These are phyloP conservation scores for Cryptococcus jaspeensis DNA, from an alignment of 1,284 basidiomycete species.

Conservation along the genomic window DNA sequence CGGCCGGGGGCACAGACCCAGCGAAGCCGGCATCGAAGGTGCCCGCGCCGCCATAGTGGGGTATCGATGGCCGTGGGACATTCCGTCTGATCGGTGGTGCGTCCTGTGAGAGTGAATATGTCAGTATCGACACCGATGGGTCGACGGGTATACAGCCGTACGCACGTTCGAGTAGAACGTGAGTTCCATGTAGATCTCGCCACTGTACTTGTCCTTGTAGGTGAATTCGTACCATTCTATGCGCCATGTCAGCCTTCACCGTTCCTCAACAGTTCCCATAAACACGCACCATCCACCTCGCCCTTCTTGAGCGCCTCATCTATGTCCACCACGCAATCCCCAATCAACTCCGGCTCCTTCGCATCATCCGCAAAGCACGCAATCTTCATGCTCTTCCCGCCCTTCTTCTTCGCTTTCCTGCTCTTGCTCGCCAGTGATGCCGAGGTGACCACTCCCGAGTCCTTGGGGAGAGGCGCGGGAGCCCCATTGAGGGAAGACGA, in stretches of 20 bases:
- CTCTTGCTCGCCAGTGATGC: constrained; percentile 56
- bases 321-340: constrained; percentile 82
- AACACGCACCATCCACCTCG: constrained; percentile 86
- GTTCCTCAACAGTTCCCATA: background rate
- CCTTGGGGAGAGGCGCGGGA: constrained; percentile 20
- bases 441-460: constrained; percentile 39
- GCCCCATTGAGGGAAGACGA: constrained; percentile 60
- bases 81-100: constrained; percentile 47
- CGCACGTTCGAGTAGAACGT: constrained; percentile 94
- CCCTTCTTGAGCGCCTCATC: constrained; percentile 89
- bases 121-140: background rate
- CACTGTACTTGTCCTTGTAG: constrained; percentile 87
- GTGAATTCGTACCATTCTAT: constrained; percentile 90
- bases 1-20: constrained; percentile 24
- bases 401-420: constrained; percentile 42
- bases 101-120: constrained; percentile 25
- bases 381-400: constrained; percentile 69
- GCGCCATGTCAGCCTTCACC: constrained; percentile 1
- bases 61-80: constrained; percentile 35
- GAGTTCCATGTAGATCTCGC: constrained; percentile 89
- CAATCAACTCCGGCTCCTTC: constrained; percentile 93
- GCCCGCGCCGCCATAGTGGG: constrained; percentile 23
- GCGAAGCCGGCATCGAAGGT: constrained; percentile 20
- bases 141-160: constrained; percentile 20
- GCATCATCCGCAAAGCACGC: constrained; percentile 93